Evolutionary conservation across 179 eudicot genomes (phyloP).

Genomic region (Spergularia azorica): DNA sequence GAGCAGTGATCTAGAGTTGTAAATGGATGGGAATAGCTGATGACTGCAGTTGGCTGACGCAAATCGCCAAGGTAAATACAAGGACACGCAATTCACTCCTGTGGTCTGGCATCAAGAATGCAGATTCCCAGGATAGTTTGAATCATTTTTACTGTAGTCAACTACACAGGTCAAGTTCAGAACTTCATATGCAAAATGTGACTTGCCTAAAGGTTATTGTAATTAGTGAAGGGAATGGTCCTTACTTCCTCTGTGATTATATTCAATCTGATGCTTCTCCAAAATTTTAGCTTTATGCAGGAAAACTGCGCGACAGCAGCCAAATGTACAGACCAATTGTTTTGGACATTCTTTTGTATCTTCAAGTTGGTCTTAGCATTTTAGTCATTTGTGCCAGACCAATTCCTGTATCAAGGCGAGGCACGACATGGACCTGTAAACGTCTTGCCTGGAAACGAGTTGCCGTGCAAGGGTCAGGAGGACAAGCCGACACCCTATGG

Average conservation of each 20-base stretch:
- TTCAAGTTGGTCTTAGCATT: too few relatives aligned
- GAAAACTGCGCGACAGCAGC: too few relatives aligned
- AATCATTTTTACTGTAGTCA: neutral
- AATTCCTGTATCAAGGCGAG: too few relatives aligned
- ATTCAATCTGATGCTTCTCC: neutral
- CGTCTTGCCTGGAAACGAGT: too few relatives aligned
- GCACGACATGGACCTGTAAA: too few relatives aligned
- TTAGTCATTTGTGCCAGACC: too few relatives aligned
- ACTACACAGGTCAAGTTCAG: conserved; percentile 7
- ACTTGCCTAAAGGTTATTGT: conserved; percentile 11
- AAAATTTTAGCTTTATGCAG: too few relatives aligned
- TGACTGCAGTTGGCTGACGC: neutral
- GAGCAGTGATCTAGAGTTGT: conserved; percentile 17
- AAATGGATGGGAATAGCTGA: neutral
- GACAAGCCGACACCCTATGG: too few relatives aligned
- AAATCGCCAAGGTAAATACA: neutral
- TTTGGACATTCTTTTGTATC: too few relatives aligned
- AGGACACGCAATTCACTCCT: neutral
- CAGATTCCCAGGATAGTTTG: neutral
- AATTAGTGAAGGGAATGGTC: neutral
- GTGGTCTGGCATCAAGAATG: conserved; percentile 4
- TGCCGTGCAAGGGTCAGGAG: too few relatives aligned
- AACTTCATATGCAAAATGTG: neutral
- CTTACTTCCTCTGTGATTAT: conserved; percentile 12
- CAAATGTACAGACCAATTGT: too few relatives aligned